Conservation (phyloP, 208 protist species). For the Leishmania guyanensis region DNA sequence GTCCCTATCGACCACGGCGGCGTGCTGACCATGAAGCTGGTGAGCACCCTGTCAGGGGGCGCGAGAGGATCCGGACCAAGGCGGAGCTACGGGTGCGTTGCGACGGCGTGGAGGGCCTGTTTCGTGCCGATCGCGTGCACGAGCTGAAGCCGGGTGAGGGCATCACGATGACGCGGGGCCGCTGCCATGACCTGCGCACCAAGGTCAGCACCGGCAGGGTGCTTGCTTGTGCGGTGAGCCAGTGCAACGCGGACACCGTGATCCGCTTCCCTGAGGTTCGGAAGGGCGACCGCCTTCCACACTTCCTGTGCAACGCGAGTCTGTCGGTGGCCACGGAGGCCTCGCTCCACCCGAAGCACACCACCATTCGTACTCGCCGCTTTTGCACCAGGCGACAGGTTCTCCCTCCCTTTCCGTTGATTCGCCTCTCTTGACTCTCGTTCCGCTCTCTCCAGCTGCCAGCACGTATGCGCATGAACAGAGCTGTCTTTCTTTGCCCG, state of each 20-base stretch:
- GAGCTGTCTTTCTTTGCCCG: no score
- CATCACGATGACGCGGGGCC: constrained; percentile 25
- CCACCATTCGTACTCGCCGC: no score
- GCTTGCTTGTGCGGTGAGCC: constrained; percentile 22
- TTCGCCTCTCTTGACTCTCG: no score
- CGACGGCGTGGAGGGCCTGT: constrained; percentile 16
- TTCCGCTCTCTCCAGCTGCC: no score
- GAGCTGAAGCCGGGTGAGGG: constrained; percentile 20
- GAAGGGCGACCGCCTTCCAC: constrained; percentile 17
- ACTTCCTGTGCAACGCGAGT: constrained; percentile 28
- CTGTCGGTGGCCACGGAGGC: not conserved
- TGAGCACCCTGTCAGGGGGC: constrained; percentile 6
- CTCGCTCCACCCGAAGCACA: no score
- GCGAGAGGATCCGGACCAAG: constrained; percentile 19
- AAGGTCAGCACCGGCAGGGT: constrained; percentile 16
- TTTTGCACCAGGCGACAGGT: not conserved
- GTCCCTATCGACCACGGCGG: constrained; percentile 28
- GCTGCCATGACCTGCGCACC: constrained; percentile 20
- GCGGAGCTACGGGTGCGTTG: constrained; percentile 18
- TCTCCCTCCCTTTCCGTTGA: no score
- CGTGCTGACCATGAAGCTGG: constrained; percentile 13
- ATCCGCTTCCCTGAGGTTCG: constrained; percentile 26
- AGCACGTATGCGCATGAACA: no score
- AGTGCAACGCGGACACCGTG: constrained; percentile 15
- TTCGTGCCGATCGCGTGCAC: constrained; percentile 16